These are phyloP conservation scores for Citrus trifoliata DNA, from an alignment of 345 rosid species.

Conservation along the genomic window DNA sequence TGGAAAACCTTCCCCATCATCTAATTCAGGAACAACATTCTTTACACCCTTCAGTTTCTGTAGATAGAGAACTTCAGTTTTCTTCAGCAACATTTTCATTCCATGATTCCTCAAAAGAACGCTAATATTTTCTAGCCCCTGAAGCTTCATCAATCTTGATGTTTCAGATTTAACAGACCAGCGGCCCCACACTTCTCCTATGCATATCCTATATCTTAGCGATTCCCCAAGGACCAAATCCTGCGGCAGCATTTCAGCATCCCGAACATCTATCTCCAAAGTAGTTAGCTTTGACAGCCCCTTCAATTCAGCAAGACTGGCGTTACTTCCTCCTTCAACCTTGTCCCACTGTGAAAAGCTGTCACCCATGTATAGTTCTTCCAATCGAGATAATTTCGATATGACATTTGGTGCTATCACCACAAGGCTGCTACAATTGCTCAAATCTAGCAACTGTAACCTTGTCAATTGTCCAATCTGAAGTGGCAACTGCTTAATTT, in stretches of 20 bases:
- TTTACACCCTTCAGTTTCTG: background rate
- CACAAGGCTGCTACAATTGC: background rate
- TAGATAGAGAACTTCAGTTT: slow-evolving; percentile 14
- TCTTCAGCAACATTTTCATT: slow-evolving; percentile 1
- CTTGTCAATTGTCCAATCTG: too few relatives aligned
- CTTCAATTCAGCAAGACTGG: slow-evolving; percentile 22
- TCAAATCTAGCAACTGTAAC: too few relatives aligned
- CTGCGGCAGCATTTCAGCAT: slow-evolving; percentile 4
- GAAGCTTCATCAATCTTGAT: slow-evolving; percentile 3
- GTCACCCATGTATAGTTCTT: background rate
- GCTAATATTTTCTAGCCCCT: background rate
- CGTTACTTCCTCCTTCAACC: background rate
- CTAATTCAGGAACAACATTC: background rate
- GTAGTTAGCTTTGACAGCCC: slow-evolving; percentile 2
- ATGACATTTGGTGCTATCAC: background rate
- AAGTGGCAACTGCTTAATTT: too few relatives aligned
- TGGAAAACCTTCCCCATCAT: slow-evolving; percentile 11
- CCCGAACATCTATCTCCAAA: background rate
- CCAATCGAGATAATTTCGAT: too few relatives aligned
- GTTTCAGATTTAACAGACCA: background rate
- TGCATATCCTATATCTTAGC: background rate
- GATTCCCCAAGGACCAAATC: background rate
- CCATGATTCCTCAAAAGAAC: background rate
- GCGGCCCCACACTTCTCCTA: background rate
- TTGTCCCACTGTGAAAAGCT: background rate